phyloP scores from a whole-genome alignment of 306 rosid genomes.

The Sechiopsis laciniata region DNA sequence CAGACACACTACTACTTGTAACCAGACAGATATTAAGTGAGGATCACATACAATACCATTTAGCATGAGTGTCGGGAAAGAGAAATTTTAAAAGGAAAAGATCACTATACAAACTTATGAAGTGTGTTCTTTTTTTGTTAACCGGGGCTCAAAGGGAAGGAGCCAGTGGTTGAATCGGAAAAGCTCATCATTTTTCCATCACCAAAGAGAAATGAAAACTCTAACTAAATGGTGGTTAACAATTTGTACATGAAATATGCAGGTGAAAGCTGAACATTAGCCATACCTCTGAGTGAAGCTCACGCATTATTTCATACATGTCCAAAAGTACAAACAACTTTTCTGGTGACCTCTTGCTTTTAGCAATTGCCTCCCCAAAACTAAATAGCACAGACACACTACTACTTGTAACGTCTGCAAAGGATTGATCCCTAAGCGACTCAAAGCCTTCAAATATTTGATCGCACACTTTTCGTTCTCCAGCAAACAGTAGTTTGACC shows the following conservation, averaged over 20 bases:
- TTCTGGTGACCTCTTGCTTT: slow-evolving; percentile 92
- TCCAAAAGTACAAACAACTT: slow-evolving; percentile 91
- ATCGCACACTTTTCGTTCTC: slow-evolving; percentile 87
- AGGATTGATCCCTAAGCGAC: slow-evolving; percentile 77
- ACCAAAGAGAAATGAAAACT: background rate
- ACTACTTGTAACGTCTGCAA: slow-evolving; percentile 84
- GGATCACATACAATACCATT: background rate
- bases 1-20: background rate
- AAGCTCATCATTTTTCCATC: background rate
- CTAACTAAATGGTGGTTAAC: background rate
- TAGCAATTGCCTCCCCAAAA: slow-evolving; percentile 95
- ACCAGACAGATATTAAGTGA: background rate
- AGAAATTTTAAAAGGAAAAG: background rate
- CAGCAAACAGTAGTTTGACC: slow-evolving; percentile 92
- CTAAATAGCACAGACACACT: slow-evolving; percentile 85
- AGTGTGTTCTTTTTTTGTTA: background rate
- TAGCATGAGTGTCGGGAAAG: background rate
- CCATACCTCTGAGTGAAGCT: slow-evolving; percentile 88
- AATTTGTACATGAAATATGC: background rate
- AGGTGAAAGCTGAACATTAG: slow-evolving; percentile 5
- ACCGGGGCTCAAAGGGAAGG: background rate
- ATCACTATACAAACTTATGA: background rate
- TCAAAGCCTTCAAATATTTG: slow-evolving; percentile 83
- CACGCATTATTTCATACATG: slow-evolving; percentile 96
- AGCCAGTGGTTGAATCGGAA: background rate